These are phyloP conservation scores for Capronia americana DNA, from an alignment of 2,329 filamentous ascomycete genomes.

Conservation along the genomic window DNA sequence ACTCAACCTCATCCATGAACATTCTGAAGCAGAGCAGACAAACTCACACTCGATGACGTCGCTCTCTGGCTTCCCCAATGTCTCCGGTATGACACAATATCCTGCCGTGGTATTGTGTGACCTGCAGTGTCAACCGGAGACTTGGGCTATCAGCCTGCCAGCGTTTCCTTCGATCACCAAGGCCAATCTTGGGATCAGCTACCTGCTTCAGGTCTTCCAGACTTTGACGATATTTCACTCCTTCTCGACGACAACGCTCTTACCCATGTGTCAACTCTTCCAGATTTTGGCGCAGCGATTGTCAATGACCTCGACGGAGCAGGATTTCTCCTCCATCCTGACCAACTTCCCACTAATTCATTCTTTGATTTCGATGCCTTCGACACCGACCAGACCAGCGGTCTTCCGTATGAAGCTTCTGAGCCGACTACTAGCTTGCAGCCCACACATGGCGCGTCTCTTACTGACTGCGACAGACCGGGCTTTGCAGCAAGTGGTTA, in stretches of 20 bases:
- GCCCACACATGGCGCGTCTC: conserved; percentile 61
- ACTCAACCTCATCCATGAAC: conserved; percentile 36
- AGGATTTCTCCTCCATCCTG: conserved; percentile 52
- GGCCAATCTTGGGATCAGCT: conserved; percentile 46
- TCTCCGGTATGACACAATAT: conserved; percentile 98
- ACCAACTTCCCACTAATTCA: conserved; percentile 58
- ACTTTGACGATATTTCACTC: conserved; percentile 70
- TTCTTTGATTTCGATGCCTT: conserved; percentile 62
- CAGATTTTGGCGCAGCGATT: conserved; percentile 77
- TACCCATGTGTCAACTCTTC: conserved; percentile 71
- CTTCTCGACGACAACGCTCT: conserved; percentile 68
- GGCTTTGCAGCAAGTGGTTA: conserved; percentile 60
- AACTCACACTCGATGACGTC: conserved; percentile 42
- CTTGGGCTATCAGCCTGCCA: conserved; percentile 56
- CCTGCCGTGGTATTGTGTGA: conserved; percentile 99
- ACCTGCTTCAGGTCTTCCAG: conserved; percentile 65
- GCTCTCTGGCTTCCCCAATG: conserved; percentile 31
- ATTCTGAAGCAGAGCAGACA: conserved; percentile 51
- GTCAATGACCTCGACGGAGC: conserved; percentile 70
- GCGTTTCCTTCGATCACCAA: conserved; percentile 49
- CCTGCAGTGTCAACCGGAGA: conserved; percentile 99
- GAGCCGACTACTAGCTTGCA: conserved; percentile 58
- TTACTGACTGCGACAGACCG: conserved; percentile 60
- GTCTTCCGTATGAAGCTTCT: conserved; percentile 59
- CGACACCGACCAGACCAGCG: conserved; percentile 50